Evolutionary conservation across 441 rosid species (phyloP).

Genomic region (Flueggea neowawraea): DNA sequence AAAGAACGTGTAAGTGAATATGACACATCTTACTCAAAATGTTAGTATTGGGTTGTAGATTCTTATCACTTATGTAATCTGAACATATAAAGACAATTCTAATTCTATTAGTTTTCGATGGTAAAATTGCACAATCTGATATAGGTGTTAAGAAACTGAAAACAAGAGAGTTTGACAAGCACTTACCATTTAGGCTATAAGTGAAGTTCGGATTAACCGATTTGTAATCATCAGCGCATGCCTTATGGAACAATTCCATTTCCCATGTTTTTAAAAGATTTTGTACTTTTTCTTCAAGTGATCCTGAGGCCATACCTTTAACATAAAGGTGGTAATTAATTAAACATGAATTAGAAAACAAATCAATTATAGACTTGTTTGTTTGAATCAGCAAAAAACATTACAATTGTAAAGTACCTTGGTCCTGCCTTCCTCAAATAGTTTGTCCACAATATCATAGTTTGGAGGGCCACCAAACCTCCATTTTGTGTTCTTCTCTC

Average conservation of each 20-base stretch:
- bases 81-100: too few relatives aligned
- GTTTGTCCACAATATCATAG: slow-evolving; percentile 46
- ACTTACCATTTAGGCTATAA: slow-evolving; percentile 45
- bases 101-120: too few relatives aligned
- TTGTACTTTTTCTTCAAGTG: slow-evolving; percentile 59
- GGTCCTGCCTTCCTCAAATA: slow-evolving; percentile 56
- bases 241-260: slow-evolving; percentile 59
- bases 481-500: slow-evolving; percentile 49
- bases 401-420: slow-evolving; percentile 20
- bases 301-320: slow-evolving; percentile 19
- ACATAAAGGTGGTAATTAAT: too few relatives aligned
- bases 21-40: too few relatives aligned
- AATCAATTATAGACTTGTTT: not conserved
- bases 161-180: too few relatives aligned
- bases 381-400: too few relatives aligned
- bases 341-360: too few relatives aligned
- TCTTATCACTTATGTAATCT: too few relatives aligned
- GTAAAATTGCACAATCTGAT: too few relatives aligned
- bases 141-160: too few relatives aligned
- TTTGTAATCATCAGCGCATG: slow-evolving; percentile 32
- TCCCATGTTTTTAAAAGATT: slow-evolving; percentile 67
- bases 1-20: too few relatives aligned
- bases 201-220: slow-evolving; percentile 32
- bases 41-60: too few relatives aligned
- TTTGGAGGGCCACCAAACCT: slow-evolving; percentile 44